Percentiles rank a stretch among this genome's conserved stretches.
phyloP scores from a whole-genome alignment of 1,284 basidiomycete species.

The Microstroma glucosiphilum region DNA sequence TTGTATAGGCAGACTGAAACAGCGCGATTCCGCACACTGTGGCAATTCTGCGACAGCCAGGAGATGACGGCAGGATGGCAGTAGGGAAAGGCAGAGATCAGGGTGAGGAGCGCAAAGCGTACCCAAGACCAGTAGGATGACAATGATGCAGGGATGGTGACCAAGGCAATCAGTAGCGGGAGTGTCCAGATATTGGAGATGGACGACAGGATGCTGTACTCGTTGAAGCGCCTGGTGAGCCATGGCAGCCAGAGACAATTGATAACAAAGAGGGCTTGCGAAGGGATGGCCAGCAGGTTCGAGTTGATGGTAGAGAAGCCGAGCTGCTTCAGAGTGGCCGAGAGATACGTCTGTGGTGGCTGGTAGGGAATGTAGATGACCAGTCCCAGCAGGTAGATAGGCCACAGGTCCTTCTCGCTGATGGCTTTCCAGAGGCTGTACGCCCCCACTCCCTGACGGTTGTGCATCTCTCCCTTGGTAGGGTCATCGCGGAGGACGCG shows the following conservation, averaged over 20 bases:
- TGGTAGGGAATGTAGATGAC: conserved; percentile 14
- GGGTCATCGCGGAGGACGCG: conserved; percentile 67
- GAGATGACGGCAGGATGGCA: conserved; percentile 24
- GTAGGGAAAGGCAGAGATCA: conserved; percentile 23
- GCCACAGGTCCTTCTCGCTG: conserved; percentile 66
- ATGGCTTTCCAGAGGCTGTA: conserved; percentile 51
- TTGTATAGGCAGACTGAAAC: conserved; percentile 31
- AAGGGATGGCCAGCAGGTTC: conserved; percentile 36
- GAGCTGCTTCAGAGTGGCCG: conserved; percentile 17
- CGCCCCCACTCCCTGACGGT: conserved; percentile 58
- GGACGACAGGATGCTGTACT: conserved; percentile 12
- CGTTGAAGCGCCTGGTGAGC: conserved; percentile 16
- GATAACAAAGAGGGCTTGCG: conserved; percentile 25
- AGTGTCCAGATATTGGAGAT: conserved; percentile 16
- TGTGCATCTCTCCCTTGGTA: conserved; percentile 66
- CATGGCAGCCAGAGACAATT: conserved; percentile 22
- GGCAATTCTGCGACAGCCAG: conserved; percentile 20
- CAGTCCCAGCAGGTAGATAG: conserved; percentile 60
- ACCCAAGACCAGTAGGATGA: conserved; percentile 22
- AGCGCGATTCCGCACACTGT: conserved; percentile 27
- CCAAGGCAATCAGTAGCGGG: conserved; percentile 14
- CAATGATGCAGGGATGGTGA: conserved; percentile 17
- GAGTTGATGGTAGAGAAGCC: conserved; percentile 27
- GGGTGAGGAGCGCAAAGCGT: conserved; percentile 23
- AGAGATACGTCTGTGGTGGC: conserved; percentile 17